Percentiles rank a stretch among this genome's conserved stretches.
Conservation (phyloP, 108 stramenopile genomes). For the Nitzschia sp. region DNA sequence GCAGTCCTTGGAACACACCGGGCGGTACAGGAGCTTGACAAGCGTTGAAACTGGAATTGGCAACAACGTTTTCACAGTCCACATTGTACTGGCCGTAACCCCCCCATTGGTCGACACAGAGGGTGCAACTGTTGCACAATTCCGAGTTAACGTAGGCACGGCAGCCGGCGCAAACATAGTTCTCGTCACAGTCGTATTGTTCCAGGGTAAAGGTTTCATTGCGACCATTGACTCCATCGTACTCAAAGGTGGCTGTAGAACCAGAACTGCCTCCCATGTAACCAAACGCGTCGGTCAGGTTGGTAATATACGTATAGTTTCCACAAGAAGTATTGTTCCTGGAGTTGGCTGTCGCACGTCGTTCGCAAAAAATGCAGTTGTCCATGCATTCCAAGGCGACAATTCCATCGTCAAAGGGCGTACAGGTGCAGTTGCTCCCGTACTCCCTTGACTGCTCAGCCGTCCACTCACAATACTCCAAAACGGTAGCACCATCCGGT, state of each 20-base stretch:
- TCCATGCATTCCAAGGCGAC: background rate
- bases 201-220: background rate
- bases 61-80: slow-evolving; percentile 1
- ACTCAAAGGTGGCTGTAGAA: background rate
- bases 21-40: background rate
- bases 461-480: background rate
- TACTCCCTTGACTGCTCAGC: background rate
- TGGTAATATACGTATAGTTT: background rate
- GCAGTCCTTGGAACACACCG: background rate
- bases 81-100: background rate
- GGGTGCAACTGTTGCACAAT: background rate
- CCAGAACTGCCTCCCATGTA: background rate
- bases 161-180: background rate
- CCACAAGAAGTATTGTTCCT: background rate
- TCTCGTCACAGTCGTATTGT: background rate
- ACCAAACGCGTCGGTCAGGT: background rate
- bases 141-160: background rate
- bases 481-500: too few relatives aligned
- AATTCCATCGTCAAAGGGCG: background rate
- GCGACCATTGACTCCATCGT: background rate
- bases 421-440: background rate
- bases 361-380: slow-evolving; percentile 1
- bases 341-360: too few relatives aligned
- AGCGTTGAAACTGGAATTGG: background rate
- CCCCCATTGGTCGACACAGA: background rate